A percentile compares a stretch with the other conserved stretches of the same genome.
phyloP scores from a whole-genome alignment of 179 eudicot genomes.

The Sideroxylon spinosum region DNA sequence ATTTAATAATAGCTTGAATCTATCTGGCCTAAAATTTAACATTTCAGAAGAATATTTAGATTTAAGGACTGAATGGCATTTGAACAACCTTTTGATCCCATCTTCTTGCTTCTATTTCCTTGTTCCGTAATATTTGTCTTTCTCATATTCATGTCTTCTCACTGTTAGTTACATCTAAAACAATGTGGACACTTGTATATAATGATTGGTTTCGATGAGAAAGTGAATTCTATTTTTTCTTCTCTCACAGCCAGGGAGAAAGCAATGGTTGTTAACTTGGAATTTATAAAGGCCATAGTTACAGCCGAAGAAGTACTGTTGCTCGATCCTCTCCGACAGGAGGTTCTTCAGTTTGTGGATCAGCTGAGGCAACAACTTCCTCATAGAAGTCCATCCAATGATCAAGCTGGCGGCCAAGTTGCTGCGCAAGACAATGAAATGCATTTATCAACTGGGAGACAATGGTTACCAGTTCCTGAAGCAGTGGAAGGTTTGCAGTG shows the following conservation, averaged over 20 bases:
- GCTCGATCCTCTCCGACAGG: conserved; percentile 92
- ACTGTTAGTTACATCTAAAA: no score
- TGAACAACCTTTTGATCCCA: no score
- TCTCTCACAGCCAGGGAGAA: conserved; percentile 72
- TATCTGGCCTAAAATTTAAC: no score
- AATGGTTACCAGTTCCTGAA: conserved; percentile 54
- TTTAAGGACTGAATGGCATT: no score
- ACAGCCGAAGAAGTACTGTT: conserved; percentile 91
- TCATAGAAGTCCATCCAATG: conserved; percentile 29
- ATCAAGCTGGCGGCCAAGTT: conserved; percentile 28
- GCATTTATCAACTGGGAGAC: conserved; percentile 35
- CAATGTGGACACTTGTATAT: not conserved
- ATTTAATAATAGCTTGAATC: no score
- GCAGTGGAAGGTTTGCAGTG: conserved; percentile 54
- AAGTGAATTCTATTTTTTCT: not conserved
- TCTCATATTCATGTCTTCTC: no score
- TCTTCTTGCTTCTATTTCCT: no score
- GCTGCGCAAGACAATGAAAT: conserved; percentile 40
- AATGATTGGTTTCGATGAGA: not conserved
- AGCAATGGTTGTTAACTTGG: conserved; percentile 91
- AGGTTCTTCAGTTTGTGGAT: conserved; percentile 95
- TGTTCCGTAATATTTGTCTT: no score
- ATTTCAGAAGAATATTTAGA: no score
- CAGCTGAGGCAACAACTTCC: conserved; percentile 77
- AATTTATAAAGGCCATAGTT: conserved; percentile 85